A percentile compares a stretch with the other conserved stretches of the same genome.
phyloP scores from a whole-genome alignment of 768 basidiomycete genomes.

The Candolleomyces eurysporus region DNA sequence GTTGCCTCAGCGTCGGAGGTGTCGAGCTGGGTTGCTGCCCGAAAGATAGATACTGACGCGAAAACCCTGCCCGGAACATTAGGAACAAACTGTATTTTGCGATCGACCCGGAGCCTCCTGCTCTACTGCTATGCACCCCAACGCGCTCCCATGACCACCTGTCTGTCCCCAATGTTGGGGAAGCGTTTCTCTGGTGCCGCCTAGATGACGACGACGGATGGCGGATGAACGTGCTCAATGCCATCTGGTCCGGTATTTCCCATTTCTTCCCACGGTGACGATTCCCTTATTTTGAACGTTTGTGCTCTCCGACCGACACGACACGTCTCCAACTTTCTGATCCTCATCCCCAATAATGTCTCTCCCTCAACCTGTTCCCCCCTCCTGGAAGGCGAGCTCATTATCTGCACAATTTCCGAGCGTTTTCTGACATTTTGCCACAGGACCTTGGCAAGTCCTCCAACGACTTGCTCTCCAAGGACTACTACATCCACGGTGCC shows the following conservation, averaged over 20 bases:
- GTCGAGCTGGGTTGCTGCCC: neutral
- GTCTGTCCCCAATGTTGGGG: neutral
- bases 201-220: slow-evolving; percentile 3
- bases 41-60: neutral
- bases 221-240: neutral
- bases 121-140: neutral
- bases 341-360: slow-evolving; percentile 58
- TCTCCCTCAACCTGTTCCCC: slow-evolving; percentile 93
- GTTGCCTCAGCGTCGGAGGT: neutral
- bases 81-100: neutral
- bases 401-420: neutral
- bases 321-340: slow-evolving; percentile 12
- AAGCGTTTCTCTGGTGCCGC: neutral
- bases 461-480: slow-evolving; percentile 89
- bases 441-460: slow-evolving; percentile 97
- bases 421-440: neutral
- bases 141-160: neutral
- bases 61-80: neutral
- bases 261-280: slow-evolving; percentile 16
- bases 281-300: slow-evolving; percentile 13
- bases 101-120: neutral
- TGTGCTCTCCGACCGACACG: neutral
- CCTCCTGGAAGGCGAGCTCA: slow-evolving; percentile 75
- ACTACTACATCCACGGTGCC: slow-evolving; percentile 78
- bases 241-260: slow-evolving; percentile 12